Percentiles rank a stretch among this genome's conserved stretches.
These are phyloP conservation scores for Centella asiatica DNA, from an alignment of 129 eudicot species.

Conservation along the genomic window DNA sequence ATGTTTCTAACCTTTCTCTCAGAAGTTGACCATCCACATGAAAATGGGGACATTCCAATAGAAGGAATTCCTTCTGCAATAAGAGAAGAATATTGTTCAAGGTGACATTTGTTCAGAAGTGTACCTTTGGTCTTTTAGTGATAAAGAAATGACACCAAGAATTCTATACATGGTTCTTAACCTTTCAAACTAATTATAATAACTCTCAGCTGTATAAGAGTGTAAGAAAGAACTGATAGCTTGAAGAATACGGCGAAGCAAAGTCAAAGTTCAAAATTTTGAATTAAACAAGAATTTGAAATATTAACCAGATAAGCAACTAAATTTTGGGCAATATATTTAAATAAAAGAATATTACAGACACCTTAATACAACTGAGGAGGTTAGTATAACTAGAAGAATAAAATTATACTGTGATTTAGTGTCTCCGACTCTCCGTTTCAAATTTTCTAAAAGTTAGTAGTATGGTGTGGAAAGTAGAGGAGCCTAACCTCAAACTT, in stretches of 20 bases:
- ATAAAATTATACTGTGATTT: too few species aligned
- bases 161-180: neutral
- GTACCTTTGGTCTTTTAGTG: neutral
- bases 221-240: too few species aligned
- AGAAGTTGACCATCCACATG: conserved; percentile 94
- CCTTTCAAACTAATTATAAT: neutral
- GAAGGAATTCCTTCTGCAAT: conserved; percentile 93
- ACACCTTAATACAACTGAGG: neutral
- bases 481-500: too few species aligned
- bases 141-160: neutral
- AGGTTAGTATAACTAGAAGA: neutral
- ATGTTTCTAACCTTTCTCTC: conserved; percentile 65
- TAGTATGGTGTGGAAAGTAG: too few species aligned
- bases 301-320: neutral
- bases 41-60: conserved; percentile 90
- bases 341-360: too few species aligned
- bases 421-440: too few species aligned
- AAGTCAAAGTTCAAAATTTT: neutral
- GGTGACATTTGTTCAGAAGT: neutral
- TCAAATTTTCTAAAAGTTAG: too few species aligned
- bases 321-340: too few species aligned
- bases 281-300: neutral
- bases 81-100: conserved; percentile 4
- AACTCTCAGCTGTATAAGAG: neutral
- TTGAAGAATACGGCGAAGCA: neutral